phyloP scores from a whole-genome alignment of 2,329 filamentous ascomycete species.

The Neofusicoccum parvum region DNA sequence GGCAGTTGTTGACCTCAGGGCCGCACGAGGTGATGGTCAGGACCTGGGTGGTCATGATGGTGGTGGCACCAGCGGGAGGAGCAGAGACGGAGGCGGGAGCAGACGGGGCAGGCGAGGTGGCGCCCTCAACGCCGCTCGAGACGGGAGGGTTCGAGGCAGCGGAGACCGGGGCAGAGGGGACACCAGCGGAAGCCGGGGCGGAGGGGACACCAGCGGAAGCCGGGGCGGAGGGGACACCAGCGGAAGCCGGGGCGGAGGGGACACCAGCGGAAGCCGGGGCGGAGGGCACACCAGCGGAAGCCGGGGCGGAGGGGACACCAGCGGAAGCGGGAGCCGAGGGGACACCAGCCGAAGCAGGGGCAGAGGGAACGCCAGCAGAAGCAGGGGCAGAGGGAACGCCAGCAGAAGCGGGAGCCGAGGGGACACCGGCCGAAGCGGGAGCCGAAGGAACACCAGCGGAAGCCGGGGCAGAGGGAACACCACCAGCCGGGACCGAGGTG shows the following conservation, averaged over 20 bases:
- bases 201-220: not conserved
- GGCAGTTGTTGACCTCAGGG: conserved; percentile 24
- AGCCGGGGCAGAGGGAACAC: not conserved
- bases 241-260: not conserved
- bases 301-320: not conserved
- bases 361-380: not conserved
- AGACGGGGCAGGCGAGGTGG: not conserved
- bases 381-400: not conserved
- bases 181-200: not conserved
- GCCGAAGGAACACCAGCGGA: not conserved
- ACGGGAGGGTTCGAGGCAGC: not conserved
- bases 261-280: not conserved
- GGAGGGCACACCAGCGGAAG: not conserved
- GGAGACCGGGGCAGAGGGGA: not conserved
- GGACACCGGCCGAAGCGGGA: not conserved
- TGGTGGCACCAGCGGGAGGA: not conserved
- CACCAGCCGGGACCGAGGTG: not conserved
- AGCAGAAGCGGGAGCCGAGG: not conserved
- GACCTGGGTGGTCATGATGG: conserved; percentile 17
- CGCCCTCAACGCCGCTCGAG: not conserved
- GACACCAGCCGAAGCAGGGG: not conserved
- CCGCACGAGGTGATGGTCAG: conserved; percentile 18
- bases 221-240: not conserved
- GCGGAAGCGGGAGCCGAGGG: not conserved
- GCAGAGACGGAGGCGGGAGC: not conserved